These are phyloP conservation scores for Fistulina hepatica DNA, from an alignment of 1,284 basidiomycete species.

Conservation along the genomic window DNA sequence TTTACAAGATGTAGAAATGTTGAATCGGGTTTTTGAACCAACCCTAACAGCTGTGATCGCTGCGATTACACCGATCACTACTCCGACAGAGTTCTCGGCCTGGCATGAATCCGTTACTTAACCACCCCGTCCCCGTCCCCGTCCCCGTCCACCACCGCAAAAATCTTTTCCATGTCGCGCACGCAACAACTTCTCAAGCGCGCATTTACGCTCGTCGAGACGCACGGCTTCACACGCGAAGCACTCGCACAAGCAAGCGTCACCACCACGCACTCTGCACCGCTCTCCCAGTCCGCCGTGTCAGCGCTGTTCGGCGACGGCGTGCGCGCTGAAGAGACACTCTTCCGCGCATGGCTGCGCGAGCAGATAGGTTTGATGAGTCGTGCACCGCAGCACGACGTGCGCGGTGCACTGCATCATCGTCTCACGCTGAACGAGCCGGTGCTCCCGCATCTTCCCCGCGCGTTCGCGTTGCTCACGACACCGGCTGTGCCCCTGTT, in stretches of 20 bases:
- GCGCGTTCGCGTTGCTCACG: slow-evolving; percentile 58
- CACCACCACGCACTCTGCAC: slow-evolving; percentile 35
- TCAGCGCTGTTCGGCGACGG: slow-evolving; percentile 64
- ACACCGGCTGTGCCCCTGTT: slow-evolving; percentile 30
- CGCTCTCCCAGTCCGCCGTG: slow-evolving; percentile 59
- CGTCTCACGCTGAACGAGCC: slow-evolving; percentile 54
- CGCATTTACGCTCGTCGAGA: slow-evolving; percentile 49
- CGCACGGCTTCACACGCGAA: slow-evolving; percentile 62
- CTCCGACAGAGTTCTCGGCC: no score
- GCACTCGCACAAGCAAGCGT: slow-evolving; percentile 50
- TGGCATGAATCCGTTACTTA: no score
- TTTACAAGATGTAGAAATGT: background rate
- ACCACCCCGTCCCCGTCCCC: no score
- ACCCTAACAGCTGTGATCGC: no score
- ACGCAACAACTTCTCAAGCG: slow-evolving; percentile 38
- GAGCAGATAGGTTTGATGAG: slow-evolving; percentile 52
- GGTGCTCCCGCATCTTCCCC: slow-evolving; percentile 45
- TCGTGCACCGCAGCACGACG: slow-evolving; percentile 10
- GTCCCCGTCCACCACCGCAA: no score
- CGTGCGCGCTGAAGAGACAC: slow-evolving; percentile 45
- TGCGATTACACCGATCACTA: no score
- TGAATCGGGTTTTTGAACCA: background rate
- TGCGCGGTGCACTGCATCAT: slow-evolving; percentile 34
- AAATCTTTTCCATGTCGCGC: background rate
- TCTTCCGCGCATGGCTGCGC: slow-evolving; percentile 63